Percentiles rank a stretch among this genome's conserved stretches.
These are phyloP conservation scores for Trichoderma sp. DNA, from an alignment of 2,329 filamentous ascomycete genomes.

Conservation along the genomic window DNA sequence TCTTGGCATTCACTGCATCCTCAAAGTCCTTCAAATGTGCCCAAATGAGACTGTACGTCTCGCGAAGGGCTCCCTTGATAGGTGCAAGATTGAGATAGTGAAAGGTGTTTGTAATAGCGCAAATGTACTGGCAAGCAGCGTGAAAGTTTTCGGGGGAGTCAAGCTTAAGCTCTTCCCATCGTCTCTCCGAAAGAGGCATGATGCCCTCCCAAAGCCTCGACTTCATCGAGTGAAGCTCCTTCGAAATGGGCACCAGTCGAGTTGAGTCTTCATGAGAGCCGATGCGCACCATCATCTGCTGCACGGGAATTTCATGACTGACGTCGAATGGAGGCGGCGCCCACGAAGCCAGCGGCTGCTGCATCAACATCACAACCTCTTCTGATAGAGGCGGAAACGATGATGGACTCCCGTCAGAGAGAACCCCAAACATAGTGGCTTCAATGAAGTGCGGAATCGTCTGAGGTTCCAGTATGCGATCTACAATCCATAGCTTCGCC, in stretches of 20 bases:
- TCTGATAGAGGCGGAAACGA: constrained; percentile 3
- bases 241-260: constrained; percentile 24
- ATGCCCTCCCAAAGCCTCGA: constrained; percentile 31
- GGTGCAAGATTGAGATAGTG: constrained; percentile 27
- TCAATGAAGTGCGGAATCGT: constrained; percentile 24
- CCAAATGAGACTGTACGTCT: constrained; percentile 30
- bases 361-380: constrained; percentile 14
- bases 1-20: constrained; percentile 26
- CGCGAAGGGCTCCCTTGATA: constrained; percentile 24
- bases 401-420: constrained; percentile 19
- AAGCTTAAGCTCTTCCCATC: constrained; percentile 27
- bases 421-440: constrained; percentile 19
- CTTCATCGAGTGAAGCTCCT: constrained; percentile 32
- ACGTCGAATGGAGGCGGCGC: constrained; percentile 25
- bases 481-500: constrained; percentile 24
- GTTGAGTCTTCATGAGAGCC: constrained; percentile 25
- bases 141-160: constrained; percentile 26
- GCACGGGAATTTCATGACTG: constrained; percentile 4
- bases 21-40: constrained; percentile 27
- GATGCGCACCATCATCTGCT: constrained; percentile 21
- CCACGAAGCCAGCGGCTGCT: constrained; percentile 24
- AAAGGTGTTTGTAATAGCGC: constrained; percentile 26
- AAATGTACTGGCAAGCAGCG: constrained; percentile 27
- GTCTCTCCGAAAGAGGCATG: constrained; percentile 28
- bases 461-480: constrained; percentile 28